Evolutionary conservation across 2,329 filamentous ascomycete genomes (phyloP).

Genomic region (Penicillium sp.): DNA sequence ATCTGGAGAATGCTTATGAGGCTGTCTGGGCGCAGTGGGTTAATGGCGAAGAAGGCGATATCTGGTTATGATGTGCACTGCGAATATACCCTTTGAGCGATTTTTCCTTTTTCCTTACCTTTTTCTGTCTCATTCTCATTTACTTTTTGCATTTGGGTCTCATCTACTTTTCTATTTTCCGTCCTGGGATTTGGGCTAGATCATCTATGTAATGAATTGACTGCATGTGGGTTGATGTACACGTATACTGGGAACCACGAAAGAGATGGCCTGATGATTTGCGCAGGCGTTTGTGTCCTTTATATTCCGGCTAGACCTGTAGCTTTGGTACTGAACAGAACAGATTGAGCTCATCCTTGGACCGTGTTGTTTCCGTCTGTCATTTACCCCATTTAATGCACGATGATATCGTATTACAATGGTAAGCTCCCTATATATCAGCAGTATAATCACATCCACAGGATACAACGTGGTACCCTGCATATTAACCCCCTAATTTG

Average conservation of each 20-base stretch:
- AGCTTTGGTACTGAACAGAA: conserved; percentile 3
- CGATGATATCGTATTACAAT: too few relatives aligned
- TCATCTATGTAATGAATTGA: conserved; percentile 3
- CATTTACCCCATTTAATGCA: too few relatives aligned
- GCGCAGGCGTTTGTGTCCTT: not conserved
- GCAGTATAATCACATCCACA: not conserved
- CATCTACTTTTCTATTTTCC: not conserved
- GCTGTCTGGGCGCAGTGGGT: conserved; percentile 89
- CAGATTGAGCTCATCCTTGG: too few relatives aligned
- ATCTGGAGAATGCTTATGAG: conserved; percentile 84
- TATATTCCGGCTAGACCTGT: not conserved
- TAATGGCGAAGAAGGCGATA: conserved; percentile 81
- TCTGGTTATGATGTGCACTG: conserved; percentile 63
- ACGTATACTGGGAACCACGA: conserved; percentile 1
- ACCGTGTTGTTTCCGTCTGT: too few relatives aligned
- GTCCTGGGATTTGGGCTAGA: not conserved
- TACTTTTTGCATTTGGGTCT: conserved; percentile 1
- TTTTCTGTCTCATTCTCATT: not conserved
- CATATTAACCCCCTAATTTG: not conserved
- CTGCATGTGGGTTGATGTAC: conserved; percentile 2
- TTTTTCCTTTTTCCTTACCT: conserved; percentile 18
- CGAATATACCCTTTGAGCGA: conserved; percentile 39
- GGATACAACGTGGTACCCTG: not conserved
- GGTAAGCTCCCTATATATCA: too few relatives aligned
- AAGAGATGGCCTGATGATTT: not conserved